A percentile compares a stretch with the other conserved stretches of the same genome.
Evolutionary conservation across 306 rosid genomes (phyloP).

Genomic region (Cicer chorassanicum): DNA sequence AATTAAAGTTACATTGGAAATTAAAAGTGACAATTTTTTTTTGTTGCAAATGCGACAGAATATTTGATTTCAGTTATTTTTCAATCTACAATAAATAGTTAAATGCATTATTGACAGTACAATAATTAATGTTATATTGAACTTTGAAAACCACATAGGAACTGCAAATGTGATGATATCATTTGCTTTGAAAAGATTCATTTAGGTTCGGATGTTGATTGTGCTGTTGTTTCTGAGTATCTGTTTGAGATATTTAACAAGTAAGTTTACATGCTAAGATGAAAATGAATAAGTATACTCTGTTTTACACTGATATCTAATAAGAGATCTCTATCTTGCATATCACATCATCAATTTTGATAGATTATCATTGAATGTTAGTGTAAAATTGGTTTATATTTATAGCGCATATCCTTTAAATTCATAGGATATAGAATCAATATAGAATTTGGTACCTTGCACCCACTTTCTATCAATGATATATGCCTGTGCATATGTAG

Average conservation of each 20-base stretch:
- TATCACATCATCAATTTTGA: not conserved
- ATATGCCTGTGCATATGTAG: constrained; percentile 46
- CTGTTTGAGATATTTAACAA: not conserved
- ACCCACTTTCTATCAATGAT: not conserved
- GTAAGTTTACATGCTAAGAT: not conserved
- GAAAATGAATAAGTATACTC: too few species aligned
- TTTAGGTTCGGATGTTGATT: not conserved
- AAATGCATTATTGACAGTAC: too few species aligned
- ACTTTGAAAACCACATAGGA: too few species aligned
- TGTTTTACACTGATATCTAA: too few species aligned
- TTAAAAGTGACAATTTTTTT: too few species aligned
- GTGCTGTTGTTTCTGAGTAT: not conserved
- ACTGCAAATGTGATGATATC: not conserved
- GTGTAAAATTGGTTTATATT: not conserved
- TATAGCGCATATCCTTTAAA: not conserved
- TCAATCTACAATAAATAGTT: too few species aligned
- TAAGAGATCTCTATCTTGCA: not conserved
- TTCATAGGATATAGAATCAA: not conserved
- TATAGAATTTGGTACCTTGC: not conserved
- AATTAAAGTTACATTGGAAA: too few species aligned
- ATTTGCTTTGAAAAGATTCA: constrained; percentile 16
- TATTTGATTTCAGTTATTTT: too few species aligned
- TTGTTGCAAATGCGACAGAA: too few species aligned
- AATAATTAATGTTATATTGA: too few species aligned
- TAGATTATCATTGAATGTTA: not conserved